Conservation (phyloP, 2,329 filamentous ascomycete species). For the Alternaria solani region DNA sequence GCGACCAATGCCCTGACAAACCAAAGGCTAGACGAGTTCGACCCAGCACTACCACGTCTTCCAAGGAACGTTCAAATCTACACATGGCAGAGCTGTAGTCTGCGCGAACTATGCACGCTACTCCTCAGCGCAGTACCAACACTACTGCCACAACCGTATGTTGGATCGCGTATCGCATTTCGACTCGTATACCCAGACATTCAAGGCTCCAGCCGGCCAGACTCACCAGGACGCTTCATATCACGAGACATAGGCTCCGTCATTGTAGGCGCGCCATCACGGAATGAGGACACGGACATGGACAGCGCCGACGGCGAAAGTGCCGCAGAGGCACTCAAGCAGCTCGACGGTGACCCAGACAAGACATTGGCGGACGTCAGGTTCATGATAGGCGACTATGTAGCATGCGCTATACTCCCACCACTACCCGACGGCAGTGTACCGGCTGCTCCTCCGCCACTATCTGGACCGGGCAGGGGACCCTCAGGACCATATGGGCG, state of each 20-base stretch:
- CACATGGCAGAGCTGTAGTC: conserved; percentile 82
- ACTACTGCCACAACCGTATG: conserved; percentile 74
- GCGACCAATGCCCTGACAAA: conserved; percentile 1
- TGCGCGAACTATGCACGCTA: conserved; percentile 81
- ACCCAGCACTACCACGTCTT: conserved; percentile 61
- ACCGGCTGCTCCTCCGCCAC: conserved; percentile 65
- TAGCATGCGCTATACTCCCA: conserved; percentile 82
- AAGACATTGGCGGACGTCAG: conserved; percentile 79
- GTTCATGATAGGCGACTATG: conserved; percentile 89
- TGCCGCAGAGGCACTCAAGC: conserved; percentile 48
- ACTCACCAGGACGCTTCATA: conserved; percentile 69
- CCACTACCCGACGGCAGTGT: conserved; percentile 78
- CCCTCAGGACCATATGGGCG: conserved; percentile 37
- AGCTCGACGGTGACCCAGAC: conserved; percentile 67
- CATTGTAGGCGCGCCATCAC: conserved; percentile 66
- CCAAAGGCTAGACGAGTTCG: conserved; percentile 73
- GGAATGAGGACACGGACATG: conserved; percentile 28
- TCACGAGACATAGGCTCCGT: conserved; percentile 85
- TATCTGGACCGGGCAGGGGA: conserved; percentile 43
- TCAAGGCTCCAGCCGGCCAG: conserved; percentile 52
- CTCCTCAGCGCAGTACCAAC: conserved; percentile 73
- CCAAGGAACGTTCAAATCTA: conserved; percentile 79
- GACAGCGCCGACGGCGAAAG: conserved; percentile 20
- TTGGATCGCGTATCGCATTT: conserved; percentile 87
- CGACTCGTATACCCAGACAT: conserved; percentile 86